Conservation (phyloP, 176 grass and related monocot genomes). For the Zoysia japonica region DNA sequence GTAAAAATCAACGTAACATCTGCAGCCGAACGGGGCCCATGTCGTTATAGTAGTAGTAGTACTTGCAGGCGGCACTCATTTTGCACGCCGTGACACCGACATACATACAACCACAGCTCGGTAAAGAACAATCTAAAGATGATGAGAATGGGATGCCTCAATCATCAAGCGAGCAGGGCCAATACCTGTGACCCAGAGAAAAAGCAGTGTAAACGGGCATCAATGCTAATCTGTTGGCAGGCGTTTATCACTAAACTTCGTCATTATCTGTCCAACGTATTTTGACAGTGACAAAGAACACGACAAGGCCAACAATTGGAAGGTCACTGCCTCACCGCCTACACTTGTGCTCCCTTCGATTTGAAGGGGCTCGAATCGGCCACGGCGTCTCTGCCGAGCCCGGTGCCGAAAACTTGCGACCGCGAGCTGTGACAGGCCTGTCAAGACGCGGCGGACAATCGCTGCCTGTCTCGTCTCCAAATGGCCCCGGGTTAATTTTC, state of each 20-base stretch:
- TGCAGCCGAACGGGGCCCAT: no score
- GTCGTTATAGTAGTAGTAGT: background rate
- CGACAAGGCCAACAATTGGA: constrained; percentile 19
- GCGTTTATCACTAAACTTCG: background rate
- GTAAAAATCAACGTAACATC: no score
- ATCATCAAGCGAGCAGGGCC: background rate
- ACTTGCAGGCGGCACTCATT: background rate
- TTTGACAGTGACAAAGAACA: constrained; percentile 6
- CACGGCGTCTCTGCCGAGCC: background rate
- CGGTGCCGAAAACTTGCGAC: background rate
- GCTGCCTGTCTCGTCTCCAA: background rate
- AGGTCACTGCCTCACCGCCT: constrained; percentile 2
- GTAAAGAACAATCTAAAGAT: background rate
- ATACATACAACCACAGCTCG: constrained; percentile 5
- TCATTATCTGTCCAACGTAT: background rate
- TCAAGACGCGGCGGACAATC: background rate
- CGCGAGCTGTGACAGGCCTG: background rate
- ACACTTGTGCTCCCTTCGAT: constrained; percentile 1
- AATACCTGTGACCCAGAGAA: background rate
- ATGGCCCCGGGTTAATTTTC: background rate
- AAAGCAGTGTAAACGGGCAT: background rate
- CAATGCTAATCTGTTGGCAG: no score
- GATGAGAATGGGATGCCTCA: background rate
- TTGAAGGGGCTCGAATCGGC: background rate
- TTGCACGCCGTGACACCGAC: background rate